These are phyloP conservation scores for Pythium vanterpoolii DNA, from an alignment of 352 stramenopile species.

Conservation along the genomic window DNA sequence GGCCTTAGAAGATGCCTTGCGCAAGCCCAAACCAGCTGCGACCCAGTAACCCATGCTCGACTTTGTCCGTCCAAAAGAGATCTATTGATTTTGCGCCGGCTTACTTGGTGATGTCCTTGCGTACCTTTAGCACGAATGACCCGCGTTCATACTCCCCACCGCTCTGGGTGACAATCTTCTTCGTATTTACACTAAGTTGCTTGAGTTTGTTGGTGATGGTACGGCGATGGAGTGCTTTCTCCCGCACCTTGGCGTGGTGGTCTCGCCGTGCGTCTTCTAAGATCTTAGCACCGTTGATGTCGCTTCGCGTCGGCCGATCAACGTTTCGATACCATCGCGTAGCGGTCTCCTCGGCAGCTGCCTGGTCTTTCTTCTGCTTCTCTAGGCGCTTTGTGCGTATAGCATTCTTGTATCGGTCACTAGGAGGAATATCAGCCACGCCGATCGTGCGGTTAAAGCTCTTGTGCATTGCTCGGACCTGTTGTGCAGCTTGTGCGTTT, in stretches of 20 bases:
- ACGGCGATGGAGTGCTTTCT: slow-evolving; percentile 1
- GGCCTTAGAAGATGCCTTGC: slow-evolving; percentile 49
- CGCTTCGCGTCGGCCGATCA: slow-evolving; percentile 2
- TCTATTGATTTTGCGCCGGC: not conserved
- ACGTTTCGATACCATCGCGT: slow-evolving; percentile 25
- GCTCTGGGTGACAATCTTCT: slow-evolving; percentile 22
- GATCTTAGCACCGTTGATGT: slow-evolving; percentile 5
- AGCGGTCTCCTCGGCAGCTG: not conserved
- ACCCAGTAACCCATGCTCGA: not conserved
- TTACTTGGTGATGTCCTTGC: not conserved
- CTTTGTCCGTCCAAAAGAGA: not conserved
- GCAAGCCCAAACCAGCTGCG: slow-evolving; percentile 27
- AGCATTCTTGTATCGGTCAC: slow-evolving; percentile 33
- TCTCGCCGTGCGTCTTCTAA: slow-evolving; percentile 11
- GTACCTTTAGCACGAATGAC: slow-evolving; percentile 40
- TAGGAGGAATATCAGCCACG: slow-evolving; percentile 30
- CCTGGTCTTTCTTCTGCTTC: slow-evolving; percentile 5
- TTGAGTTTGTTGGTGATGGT: slow-evolving; percentile 22
- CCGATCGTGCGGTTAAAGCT: slow-evolving; percentile 37
- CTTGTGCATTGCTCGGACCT: slow-evolving; percentile 39
- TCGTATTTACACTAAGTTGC: slow-evolving; percentile 26
- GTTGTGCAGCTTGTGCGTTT: slow-evolving; percentile 18
- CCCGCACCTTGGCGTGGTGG: not conserved
- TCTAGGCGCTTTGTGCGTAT: slow-evolving; percentile 2
- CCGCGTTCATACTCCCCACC: slow-evolving; percentile 35